These are phyloP conservation scores for Leccinum boreale DNA, from an alignment of 768 basidiomycete genomes.

Conservation along the genomic window DNA sequence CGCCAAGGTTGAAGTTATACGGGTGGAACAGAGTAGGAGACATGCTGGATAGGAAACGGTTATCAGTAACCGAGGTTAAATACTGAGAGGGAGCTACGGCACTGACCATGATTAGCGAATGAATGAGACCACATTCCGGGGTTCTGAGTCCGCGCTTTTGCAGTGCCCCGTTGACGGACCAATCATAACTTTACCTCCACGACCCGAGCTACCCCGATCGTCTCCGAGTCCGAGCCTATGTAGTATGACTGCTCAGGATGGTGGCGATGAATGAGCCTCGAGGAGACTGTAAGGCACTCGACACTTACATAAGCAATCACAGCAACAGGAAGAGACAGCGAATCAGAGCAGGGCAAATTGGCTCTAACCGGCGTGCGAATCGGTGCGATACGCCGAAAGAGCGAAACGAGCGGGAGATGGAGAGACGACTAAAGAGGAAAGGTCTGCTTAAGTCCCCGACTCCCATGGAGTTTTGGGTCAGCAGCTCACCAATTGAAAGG, in stretches of 20 bases:
- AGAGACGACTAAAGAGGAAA: neutral
- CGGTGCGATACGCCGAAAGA: neutral
- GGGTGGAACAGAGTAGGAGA: conserved; percentile 8
- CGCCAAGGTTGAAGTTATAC: neutral
- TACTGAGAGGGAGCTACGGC: conserved; percentile 9
- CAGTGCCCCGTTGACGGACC: conserved; percentile 18
- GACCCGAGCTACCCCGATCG: conserved; percentile 13
- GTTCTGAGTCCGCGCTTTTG: conserved; percentile 4
- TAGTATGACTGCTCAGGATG: neutral
- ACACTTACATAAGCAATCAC: conserved; percentile 4
- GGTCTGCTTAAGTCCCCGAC: neutral
- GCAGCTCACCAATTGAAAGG: no score
- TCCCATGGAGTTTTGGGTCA: neutral
- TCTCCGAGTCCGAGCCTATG: conserved; percentile 7
- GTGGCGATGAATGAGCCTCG: conserved; percentile 24
- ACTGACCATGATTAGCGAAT: conserved; percentile 11
- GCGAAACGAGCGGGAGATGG: neutral
- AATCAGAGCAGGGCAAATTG: neutral
- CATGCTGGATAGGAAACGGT: conserved; percentile 2
- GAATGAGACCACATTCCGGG: neutral
- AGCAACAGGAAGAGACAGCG: neutral
- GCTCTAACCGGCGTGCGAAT: neutral
- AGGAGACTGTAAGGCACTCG: conserved; percentile 14
- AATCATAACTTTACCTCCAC: conserved; percentile 17
- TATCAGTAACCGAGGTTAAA: conserved; percentile 12